phyloP scores from a whole-genome alignment of 768 basidiomycete species.

The Termitomyces eurrhizus region DNA sequence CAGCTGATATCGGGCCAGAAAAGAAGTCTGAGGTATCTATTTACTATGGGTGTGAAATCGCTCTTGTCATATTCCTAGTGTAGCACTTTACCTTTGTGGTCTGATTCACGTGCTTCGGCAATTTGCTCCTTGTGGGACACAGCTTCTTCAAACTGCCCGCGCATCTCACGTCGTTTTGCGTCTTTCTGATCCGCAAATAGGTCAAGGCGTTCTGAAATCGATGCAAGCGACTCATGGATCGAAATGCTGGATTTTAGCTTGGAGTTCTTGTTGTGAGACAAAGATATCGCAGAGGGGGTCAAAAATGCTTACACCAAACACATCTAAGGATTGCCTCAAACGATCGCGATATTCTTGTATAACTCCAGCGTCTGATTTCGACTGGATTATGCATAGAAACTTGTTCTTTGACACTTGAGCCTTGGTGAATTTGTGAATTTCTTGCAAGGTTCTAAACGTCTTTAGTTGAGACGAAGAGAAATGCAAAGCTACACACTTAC shows the following conservation, averaged over 20 bases:
- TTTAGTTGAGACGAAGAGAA: not conserved
- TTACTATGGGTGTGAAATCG: too few species aligned
- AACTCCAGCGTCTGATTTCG: slow-evolving; percentile 5
- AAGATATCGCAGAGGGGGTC: not conserved
- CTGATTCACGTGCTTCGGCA: too few species aligned
- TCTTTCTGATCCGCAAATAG: too few species aligned
- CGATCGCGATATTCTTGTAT: slow-evolving; percentile 11
- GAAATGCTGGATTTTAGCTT: slow-evolving; percentile 9
- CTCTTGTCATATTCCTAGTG: too few species aligned
- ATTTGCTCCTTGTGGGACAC: too few species aligned
- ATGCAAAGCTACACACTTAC: not conserved
- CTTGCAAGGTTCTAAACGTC: too few species aligned
- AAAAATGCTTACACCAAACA: slow-evolving; percentile 4
- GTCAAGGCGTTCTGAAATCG: not conserved
- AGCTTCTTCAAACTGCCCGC: too few species aligned
- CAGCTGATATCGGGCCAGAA: too few species aligned
- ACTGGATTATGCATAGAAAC: slow-evolving; percentile 1
- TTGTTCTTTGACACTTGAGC: not conserved
- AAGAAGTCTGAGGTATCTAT: too few species aligned
- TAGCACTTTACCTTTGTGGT: too few species aligned
- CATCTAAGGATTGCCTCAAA: slow-evolving; percentile 7
- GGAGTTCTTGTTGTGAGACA: too few species aligned
- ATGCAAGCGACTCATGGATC: not conserved
- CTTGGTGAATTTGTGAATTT: not conserved
- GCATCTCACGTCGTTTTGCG: too few species aligned